Base-by-base conservation (phyloP, 495 filamentous ascomycete genomes). In the Astrocystis sublimbata region DNA sequence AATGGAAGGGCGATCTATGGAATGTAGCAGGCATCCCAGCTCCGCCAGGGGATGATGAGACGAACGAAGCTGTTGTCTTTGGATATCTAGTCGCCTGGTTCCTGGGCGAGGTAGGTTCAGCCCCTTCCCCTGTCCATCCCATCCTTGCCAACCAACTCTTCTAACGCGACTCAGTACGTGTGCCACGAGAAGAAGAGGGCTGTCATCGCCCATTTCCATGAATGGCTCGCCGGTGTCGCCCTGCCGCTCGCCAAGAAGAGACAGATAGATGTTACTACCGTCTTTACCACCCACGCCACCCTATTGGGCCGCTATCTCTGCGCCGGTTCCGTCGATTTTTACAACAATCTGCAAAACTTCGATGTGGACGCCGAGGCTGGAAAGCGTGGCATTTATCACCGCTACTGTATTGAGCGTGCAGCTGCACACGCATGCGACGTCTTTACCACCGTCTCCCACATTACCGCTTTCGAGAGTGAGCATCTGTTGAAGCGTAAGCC, bases 81-180 rank as follows among this genome's bases (percentile, higher is more conserved):
- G 94, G 94, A 43, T 98, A 98, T 71, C 73, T 98, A 43, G 91
- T 98, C 31, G 93, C 94, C 6, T 98, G 94, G 94, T 98, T 98
- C 73, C 83, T 98, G 63, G 94, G 94, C 75, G 94, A 98, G 86
- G 92, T 94, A 78, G 58, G 84, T 76, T 51, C 12, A 17, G 13
- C 23, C 17, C 23, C 26, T 41, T 15, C 10, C 7, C 49, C 13
- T 7, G 35, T 7, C 6, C 41, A 38, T 43, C 23, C 17, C 17
- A 13, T 40, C 41, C 21, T n/a, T 31, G 38, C 10, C 38, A 10
- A 45, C 38, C 30, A 51, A 40, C 49, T 26, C 31, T 2, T n/a
- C 49, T 70, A 47, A 61, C 61, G 30, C 41, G n/a, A 1, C 51
- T 6, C 72, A 97, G 93, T 98, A 91, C 70, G 91, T 96, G 47